These are phyloP conservation scores for Naganishia kalamii DNA, from an alignment of 768 basidiomycete genomes.

Conservation along the genomic window DNA sequence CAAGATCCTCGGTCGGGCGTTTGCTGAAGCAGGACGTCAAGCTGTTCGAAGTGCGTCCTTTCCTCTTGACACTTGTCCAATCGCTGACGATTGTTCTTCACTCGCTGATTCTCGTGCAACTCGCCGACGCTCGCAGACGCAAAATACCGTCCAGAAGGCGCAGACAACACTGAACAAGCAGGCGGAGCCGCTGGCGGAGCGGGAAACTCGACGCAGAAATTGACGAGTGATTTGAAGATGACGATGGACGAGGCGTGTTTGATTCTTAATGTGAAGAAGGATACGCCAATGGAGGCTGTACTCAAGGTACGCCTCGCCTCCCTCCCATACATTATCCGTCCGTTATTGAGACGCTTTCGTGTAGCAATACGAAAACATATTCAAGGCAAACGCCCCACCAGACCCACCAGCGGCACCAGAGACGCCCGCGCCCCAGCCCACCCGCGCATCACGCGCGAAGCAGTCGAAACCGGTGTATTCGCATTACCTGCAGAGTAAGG, in stretches of 20 bases:
- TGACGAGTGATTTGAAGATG: conserved; percentile 83
- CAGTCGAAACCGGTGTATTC: conserved; percentile 52
- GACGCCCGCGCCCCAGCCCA: conserved; percentile 39
- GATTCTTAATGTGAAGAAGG: conserved; percentile 79
- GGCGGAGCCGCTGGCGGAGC: conserved; percentile 61
- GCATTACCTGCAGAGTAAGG: conserved; percentile 93
- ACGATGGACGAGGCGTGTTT: conserved; percentile 89
- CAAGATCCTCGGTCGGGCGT: conserved; percentile 67
- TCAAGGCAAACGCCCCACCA: conserved; percentile 78
- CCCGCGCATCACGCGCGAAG: conserved; percentile 22
- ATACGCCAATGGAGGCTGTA: conserved; percentile 61
- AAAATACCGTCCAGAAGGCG: conserved; percentile 67
- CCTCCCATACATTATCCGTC: neutral
- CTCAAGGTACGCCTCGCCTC: conserved; percentile 57
- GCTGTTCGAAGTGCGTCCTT: conserved; percentile 77
- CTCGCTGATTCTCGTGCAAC: no score
- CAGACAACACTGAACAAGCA: conserved; percentile 61
- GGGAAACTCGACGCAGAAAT: conserved; percentile 49
- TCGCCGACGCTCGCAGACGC: no score
- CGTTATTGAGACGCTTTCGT: neutral
- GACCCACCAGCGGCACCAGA: conserved; percentile 52
- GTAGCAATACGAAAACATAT: conserved; percentile 87
- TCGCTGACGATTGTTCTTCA: no score
- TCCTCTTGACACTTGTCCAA: no score
- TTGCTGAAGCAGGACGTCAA: conserved; percentile 81